Conservation (phyloP, 306 rosid species). For the Gynostemma pentaphyllum region DNA sequence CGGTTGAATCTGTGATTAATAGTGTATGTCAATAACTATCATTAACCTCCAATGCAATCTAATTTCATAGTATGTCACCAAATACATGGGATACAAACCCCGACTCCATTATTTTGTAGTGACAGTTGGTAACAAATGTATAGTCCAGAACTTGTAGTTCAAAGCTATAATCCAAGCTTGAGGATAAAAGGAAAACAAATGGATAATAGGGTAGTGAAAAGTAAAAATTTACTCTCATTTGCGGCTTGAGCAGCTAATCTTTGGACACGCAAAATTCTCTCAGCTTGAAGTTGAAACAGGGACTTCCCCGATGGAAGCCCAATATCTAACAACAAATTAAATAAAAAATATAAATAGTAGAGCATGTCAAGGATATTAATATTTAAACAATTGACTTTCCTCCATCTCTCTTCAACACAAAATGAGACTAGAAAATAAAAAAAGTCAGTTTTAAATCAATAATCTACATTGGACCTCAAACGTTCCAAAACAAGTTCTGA, state of each 20-base stretch:
- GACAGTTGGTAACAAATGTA: background rate
- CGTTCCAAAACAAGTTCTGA: background rate
- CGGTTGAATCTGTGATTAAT: conserved; percentile 42
- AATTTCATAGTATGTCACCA: background rate
- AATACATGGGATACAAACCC: background rate
- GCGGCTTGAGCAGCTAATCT: conserved; percentile 74
- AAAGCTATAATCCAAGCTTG: background rate
- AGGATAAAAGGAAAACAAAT: background rate
- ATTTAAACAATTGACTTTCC: background rate
- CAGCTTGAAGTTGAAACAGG: conserved; percentile 96
- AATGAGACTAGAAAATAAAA: background rate
- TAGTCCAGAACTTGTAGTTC: background rate
- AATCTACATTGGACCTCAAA: background rate
- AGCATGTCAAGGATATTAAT: background rate
- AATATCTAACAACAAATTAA: conserved; percentile 41
- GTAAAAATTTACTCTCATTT: conserved; percentile 41
- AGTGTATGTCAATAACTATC: conserved; percentile 5
- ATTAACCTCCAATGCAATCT: background rate
- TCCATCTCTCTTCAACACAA: background rate
- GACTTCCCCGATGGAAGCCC: conserved; percentile 99
- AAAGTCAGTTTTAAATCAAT: background rate
- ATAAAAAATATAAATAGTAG: conserved; percentile 6
- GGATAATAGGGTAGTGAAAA: background rate
- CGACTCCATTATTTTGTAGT: background rate
- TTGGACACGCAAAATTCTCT: conserved; percentile 83